Evolutionary conservation across 1,284 basidiomycete species (phyloP).

Genomic region (Rhodotorula sp.): DNA sequence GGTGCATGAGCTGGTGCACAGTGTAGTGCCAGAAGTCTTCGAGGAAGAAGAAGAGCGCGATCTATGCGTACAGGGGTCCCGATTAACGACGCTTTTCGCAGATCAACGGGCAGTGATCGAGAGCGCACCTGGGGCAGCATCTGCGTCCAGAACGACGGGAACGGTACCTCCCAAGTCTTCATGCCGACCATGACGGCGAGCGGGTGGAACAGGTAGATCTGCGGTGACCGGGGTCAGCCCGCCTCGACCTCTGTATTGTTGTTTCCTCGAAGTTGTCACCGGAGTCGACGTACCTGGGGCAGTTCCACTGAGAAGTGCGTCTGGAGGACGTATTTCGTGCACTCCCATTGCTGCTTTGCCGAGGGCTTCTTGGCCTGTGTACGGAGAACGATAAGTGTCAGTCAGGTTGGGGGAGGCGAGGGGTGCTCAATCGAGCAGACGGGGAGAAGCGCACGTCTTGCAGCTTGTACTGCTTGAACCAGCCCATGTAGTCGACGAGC

Average conservation of each 20-base stretch:
- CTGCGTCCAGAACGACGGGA: constrained; percentile 59
- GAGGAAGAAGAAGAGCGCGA: constrained; percentile 90
- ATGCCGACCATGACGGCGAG: constrained; percentile 85
- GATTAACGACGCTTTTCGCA: no score
- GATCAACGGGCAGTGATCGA: no score
- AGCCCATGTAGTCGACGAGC: constrained; percentile 81
- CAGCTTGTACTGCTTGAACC: constrained; percentile 92
- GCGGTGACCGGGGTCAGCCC: not conserved
- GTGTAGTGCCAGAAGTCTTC: constrained; percentile 58
- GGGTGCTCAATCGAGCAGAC: not conserved
- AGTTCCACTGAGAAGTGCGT: constrained; percentile 96
- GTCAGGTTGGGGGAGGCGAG: not conserved
- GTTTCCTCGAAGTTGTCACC: no score
- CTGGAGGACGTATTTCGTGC: constrained; percentile 89
- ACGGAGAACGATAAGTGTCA: not conserved
- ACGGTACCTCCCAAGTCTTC: constrained; percentile 87
- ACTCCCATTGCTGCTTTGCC: constrained; percentile 84
- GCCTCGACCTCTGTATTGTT: no score
- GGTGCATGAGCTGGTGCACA: constrained; percentile 57
- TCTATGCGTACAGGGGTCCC: constrained; percentile 24
- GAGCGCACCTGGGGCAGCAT: constrained; percentile 64
- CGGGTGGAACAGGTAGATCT: constrained; percentile 96
- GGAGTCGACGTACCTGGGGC: constrained; percentile 62
- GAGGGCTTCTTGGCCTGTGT: constrained; percentile 69
- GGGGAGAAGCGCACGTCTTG: constrained; percentile 53